Evolutionary conservation across 177 flowering plant genomes (phyloP), one percentile per base, ranked within the genome.

Genomic region (Vitis hybrid): DNA sequence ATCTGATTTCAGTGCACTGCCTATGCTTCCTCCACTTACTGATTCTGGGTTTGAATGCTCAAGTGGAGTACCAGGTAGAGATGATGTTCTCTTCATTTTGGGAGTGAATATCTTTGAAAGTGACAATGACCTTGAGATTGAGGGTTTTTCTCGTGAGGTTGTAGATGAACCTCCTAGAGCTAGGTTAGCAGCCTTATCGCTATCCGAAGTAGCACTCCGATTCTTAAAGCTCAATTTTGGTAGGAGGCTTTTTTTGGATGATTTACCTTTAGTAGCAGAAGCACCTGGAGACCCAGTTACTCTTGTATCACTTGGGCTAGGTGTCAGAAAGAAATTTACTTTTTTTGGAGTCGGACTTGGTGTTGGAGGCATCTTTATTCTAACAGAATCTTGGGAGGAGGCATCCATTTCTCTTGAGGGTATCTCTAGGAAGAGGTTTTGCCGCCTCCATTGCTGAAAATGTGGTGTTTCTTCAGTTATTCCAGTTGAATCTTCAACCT

Each of bases 91-190:
- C 63, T 80, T 87, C 56, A 82, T 79, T 76, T 81, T 73, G 11
- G 93, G 91, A 56, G 86, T 83, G 63, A 89, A 87, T 33, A 87
- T 74, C 76, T 85, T 88, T 1, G 88, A 53, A 29, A 89, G 78
- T 18, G 91, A 89, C 75, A 80, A 74, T 19, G 93, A 84, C 65
- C 89, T 78, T 45, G 83, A 64, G 1, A 87, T 79, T 1, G 82
- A 71, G 58, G 80, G 74, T 73, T 85, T 86, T 51, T 86, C 87
- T 26, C 66, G 72, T 51, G 70, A 26, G 9, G n/a, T 52, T 14
- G 78, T 12, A 45, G 70, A 52, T 39, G 82, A 72, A 66, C 65
- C 57, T 49, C 69, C 83, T 48, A 75, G 19, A 60, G 75, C 77
- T 60, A 19, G 21, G 66, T 61, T 72, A 10, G 73, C 51, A 52